These are phyloP conservation scores for Pleurotus giganteus DNA, from an alignment of 768 basidiomycete genomes.

Conservation along the genomic window DNA sequence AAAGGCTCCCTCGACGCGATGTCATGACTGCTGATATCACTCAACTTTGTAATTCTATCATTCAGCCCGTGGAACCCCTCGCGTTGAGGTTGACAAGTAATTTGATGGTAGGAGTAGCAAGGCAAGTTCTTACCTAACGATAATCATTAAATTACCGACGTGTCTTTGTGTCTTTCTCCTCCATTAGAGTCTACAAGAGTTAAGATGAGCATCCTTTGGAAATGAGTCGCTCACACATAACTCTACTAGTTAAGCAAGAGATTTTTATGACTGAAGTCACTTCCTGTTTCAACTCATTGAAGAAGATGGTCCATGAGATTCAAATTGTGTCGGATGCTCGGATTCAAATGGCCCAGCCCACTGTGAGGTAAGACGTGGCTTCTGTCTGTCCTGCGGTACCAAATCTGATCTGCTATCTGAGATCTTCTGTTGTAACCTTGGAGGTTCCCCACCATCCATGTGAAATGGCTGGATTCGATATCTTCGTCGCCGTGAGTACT, in stretches of 20 bases:
- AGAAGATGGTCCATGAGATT: constrained; percentile 73
- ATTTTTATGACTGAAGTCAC: constrained; percentile 80
- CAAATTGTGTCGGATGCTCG: constrained; percentile 47
- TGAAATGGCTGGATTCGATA: constrained; percentile 55
- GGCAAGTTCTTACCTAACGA: constrained; percentile 43
- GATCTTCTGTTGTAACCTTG: constrained; percentile 51
- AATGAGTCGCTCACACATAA: background rate
- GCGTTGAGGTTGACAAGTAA: constrained; percentile 87
- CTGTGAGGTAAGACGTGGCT: constrained; percentile 53
- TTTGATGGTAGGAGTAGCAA: constrained; percentile 84
- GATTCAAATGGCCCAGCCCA: constrained; percentile 71
- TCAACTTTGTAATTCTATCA: constrained; percentile 77
- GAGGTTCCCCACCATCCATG: constrained; percentile 34
- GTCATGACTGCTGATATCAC: constrained; percentile 84
- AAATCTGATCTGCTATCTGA: constrained; percentile 19
- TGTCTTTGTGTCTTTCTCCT: too few species aligned
- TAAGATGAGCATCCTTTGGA: background rate
- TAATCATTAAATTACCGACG: too few species aligned
- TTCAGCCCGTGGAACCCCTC: constrained; percentile 81
- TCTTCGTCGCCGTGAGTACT: constrained; percentile 53
- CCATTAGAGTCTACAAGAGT: constrained; percentile 56
- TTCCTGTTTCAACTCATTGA: constrained; percentile 71
- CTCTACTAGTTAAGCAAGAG: constrained; percentile 71
- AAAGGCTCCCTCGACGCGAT: constrained; percentile 77
- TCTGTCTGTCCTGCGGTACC: background rate